Base-by-base conservation (phyloP, 139 green algal genomes). In the Yamagishiella unicocca region DNA sequence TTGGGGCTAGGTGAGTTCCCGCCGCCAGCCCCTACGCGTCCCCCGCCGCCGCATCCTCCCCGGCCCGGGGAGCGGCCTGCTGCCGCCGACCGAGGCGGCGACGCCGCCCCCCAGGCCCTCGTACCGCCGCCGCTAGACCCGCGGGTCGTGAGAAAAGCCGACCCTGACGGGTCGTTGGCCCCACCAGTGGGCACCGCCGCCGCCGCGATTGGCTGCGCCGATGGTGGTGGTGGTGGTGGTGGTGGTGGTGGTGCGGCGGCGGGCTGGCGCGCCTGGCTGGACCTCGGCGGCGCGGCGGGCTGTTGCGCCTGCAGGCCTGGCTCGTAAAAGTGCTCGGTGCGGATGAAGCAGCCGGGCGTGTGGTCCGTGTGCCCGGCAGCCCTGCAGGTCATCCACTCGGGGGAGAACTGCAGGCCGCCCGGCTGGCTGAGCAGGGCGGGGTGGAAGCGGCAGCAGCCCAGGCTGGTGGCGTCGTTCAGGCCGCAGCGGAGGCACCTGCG, bases 361-460 rank as follows among this genome's bases (percentile, higher is more conserved):
- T 10, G 38, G 80, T 8, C n/a, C 3, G 68, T 88, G 83, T 88
- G 83, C 5, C 71, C 83, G 31, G 83, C 83, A 2, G 83, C 83
- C 71, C 83, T 37, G 83, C 83, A 88, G n/a, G 83, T 31, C 53
- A 88, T 62, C 43, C 72, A 91, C 87, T 91, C 87, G 33, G 87
- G 87, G 0, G 50, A 66, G 67, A 88, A 88, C 22, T 42, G 38
- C 9, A 91, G 81, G 37, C 68, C 38, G 42, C 87, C 81, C 17
- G 87, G 87, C 50, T 85, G 53, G 27, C 14, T 9, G n/a, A 91
- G 72, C 62, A 91, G 71, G 2, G 80, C 87, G 31, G 87, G 87
- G 58, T 91, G 87, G 71, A 91, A 91, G 54, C 67, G 53, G 62
- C 87, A 91, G 24, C 64, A 58, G 37, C 87, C 81, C 27, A 80